phyloP scores from a whole-genome alignment of 495 filamentous ascomycete genomes.

The Eremomyces bilateralis region DNA sequence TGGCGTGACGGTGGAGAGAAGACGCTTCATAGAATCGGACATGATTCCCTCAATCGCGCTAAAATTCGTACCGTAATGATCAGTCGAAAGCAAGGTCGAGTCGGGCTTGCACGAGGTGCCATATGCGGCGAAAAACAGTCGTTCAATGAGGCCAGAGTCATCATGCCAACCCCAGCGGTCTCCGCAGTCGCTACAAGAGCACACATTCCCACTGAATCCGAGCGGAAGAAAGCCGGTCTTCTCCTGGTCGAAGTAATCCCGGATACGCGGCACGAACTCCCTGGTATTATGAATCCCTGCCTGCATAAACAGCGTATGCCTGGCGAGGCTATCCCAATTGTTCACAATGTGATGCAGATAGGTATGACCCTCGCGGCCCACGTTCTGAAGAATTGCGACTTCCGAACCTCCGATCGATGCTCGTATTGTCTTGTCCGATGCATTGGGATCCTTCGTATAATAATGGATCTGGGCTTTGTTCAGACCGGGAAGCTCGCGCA shows the following conservation, averaged over 20 bases:
- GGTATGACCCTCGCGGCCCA: slow-evolving; percentile 23
- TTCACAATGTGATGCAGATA: slow-evolving; percentile 24
- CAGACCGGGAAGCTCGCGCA: slow-evolving; percentile 7
- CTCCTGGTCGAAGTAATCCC: slow-evolving; percentile 17
- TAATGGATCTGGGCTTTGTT: slow-evolving; percentile 11
- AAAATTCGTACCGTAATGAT: too few relatives aligned
- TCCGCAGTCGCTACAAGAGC: slow-evolving; percentile 16
- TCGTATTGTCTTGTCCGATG: slow-evolving; percentile 9
- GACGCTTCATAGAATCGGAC: too few relatives aligned
- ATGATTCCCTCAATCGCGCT: too few relatives aligned
- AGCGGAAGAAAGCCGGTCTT: slow-evolving; percentile 22
- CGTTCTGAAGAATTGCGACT: slow-evolving; percentile 17
- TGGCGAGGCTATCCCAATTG: slow-evolving; percentile 23
- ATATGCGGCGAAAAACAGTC: slow-evolving; percentile 10
- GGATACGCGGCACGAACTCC: slow-evolving; percentile 18
- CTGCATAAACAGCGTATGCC: slow-evolving; percentile 26
- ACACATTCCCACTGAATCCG: slow-evolving; percentile 16
- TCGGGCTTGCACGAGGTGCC: slow-evolving; percentile 5
- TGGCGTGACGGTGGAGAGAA: too few relatives aligned
- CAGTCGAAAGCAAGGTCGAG: too few relatives aligned
- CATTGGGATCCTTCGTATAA: slow-evolving; percentile 19
- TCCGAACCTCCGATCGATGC: slow-evolving; percentile 12
- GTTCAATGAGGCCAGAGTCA: slow-evolving; percentile 12
- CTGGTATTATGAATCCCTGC: slow-evolving; percentile 20
- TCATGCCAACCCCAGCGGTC: slow-evolving; percentile 20